Evolutionary conservation across 306 rosid genomes (phyloP), one percentile per base, ranked within the genome.

Genomic region (Nissolia schottii): DNA sequence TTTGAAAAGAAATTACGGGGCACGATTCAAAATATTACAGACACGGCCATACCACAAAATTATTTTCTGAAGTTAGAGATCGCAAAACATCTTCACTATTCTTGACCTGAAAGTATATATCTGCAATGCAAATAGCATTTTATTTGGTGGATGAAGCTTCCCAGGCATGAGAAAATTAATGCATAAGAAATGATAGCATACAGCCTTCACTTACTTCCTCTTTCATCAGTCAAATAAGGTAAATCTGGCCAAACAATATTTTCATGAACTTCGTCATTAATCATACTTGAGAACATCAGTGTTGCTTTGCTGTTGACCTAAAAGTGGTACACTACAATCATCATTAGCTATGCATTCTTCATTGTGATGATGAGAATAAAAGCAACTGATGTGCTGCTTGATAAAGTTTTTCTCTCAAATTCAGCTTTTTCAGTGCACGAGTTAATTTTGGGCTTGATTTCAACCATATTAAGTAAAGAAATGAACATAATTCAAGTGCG

Each of bases 241-340:
- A 94, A 81, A 70, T 94, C 97, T 2, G 99, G 99, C 96, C 90
- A 91, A 75, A 94, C 75, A 73, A 86, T 78, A 80, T 91, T 89
- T 64, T 91, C 96, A 74, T 88, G 87, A 81, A 83, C 85, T 77
- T 91, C 96, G 12, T 91, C 89, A 14, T 81, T 63, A 56, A 94
- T 69, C 87, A 89, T 43, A 78, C 81, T 81, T 22, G 95, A 78
- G 79, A 94, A 82, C 91, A 91, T 85, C 65, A 94, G 70, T n/a
- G 97, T 91, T 55, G 95, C 97, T 78, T 89, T 94, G 88, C 90
- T 87, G 86, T 86, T 94, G 57, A 91, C 92, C 99, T 94, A 82
- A 81, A 84, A 64, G 79, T 27, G 19, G 51, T 74, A 76, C 50
- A 74, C 60, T 64, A 80, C 62, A 35, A 78, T 48, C 84, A 81